Evolutionary conservation across 1,284 basidiomycete genomes (phyloP).

Genomic region (Fomitopsis betulina): DNA sequence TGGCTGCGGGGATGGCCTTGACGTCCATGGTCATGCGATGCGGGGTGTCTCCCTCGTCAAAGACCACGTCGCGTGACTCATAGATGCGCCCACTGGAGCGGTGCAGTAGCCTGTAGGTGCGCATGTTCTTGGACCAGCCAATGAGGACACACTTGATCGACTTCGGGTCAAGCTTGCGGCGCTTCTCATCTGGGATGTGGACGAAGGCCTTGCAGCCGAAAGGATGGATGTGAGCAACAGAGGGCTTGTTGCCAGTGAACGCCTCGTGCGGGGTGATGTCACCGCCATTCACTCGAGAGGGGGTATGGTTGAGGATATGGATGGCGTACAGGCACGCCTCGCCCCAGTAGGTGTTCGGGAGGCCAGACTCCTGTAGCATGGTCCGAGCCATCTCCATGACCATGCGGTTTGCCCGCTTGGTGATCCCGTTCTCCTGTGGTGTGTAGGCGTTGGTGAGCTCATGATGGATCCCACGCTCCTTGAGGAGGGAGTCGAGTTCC

Average conservation of each 20-base stretch:
- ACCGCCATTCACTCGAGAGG: background rate
- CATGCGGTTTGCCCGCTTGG: constrained; percentile 26
- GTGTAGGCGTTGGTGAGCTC: constrained; percentile 20
- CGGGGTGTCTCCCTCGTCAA: background rate
- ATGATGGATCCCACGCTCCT: constrained; percentile 21
- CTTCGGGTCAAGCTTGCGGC: constrained; percentile 25
- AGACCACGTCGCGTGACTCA: background rate
- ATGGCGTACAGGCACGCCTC: constrained; percentile 12
- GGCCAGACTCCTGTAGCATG: constrained; percentile 19
- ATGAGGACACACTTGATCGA: constrained; percentile 6
- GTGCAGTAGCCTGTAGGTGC: no score
- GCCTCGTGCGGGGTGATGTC: constrained; percentile 15
- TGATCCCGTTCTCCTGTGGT: constrained; percentile 18
- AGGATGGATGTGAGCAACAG: no score
- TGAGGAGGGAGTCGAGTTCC: constrained; percentile 12
- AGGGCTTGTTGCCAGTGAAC: constrained; percentile 13
- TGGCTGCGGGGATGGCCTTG: no score
- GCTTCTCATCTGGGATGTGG: constrained; percentile 6
- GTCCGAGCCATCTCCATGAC: constrained; percentile 21
- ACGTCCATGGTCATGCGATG: no score
- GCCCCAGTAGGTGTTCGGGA: constrained; percentile 10
- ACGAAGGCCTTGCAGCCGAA: constrained; percentile 8
- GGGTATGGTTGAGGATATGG: no score
- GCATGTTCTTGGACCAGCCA: background rate
- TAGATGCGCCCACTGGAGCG: background rate